phyloP scores from a whole-genome alignment of 1,284 basidiomycete species.

The Coniophora puteana region DNA sequence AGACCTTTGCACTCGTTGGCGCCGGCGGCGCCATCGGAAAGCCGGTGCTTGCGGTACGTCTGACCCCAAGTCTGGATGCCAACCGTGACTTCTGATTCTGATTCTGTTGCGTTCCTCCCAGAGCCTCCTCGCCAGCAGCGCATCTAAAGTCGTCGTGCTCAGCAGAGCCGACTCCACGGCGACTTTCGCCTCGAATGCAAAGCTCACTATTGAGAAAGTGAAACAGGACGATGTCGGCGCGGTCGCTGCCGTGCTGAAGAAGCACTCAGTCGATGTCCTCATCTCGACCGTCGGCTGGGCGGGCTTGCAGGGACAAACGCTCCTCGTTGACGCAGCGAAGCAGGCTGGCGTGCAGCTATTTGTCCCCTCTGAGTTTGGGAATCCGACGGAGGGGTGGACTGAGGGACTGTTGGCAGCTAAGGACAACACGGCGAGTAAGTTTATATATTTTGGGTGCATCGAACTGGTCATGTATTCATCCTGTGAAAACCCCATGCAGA shows the following conservation, averaged over 20 bases:
- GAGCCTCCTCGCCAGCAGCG: background rate
- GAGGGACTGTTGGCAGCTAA: slow-evolving; percentile 2
- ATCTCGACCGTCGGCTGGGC: slow-evolving; percentile 15
- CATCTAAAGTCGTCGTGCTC: background rate
- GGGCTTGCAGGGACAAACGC: slow-evolving; percentile 13
- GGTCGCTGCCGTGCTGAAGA: slow-evolving; percentile 12
- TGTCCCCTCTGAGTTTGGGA: background rate
- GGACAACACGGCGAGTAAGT: background rate
- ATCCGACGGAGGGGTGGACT: background rate
- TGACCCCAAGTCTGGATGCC: background rate
- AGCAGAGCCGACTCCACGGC: background rate
- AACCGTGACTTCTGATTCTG: background rate
- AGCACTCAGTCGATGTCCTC: slow-evolving; percentile 19
- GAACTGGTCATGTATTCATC: background rate
- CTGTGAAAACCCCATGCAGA: background rate
- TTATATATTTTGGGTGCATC: background rate
- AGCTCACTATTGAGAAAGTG: background rate
- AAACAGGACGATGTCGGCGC: background rate
- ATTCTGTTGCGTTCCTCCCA: background rate
- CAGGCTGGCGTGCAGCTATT: slow-evolving; percentile 1
- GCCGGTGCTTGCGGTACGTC: background rate
- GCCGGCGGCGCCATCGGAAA: background rate
- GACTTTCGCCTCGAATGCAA: slow-evolving; percentile 10
- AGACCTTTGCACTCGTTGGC: slow-evolving; percentile 6
- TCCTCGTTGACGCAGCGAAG: background rate